Base-by-base conservation (phyloP, 2,329 filamentous ascomycete species). In the Dothistroma pini region DNA sequence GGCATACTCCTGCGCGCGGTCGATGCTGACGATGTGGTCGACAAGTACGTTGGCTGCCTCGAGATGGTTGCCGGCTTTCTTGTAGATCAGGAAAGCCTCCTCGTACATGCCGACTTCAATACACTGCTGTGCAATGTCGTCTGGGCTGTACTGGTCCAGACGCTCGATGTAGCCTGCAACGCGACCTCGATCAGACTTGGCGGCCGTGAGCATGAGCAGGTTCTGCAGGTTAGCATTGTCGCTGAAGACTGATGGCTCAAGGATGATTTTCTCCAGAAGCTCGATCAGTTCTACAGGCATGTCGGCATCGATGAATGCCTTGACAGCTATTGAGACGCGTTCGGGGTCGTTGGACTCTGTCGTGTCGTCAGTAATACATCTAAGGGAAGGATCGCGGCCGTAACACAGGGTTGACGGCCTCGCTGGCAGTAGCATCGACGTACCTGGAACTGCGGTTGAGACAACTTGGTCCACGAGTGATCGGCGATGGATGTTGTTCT, bases 161-260 rank as follows among this genome's bases (percentile, higher is more conserved):
- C 90, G 87, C 75, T 97, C 90, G 67, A 99, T 95, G 79, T 99
- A 99, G 74, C 93, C 90, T 86, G 96, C 96, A 60, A 99, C 87
- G 70, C 92, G 90, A 56, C 88, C 85, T 81, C 97, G 96, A 77
- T 99, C 96, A 12, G 95, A 93, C 81, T 97, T 97, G 69, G 92
- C 92, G 50, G 96, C 95, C 29, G 95, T 99, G 72, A 97, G 88
- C 82, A 99, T 91, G 63, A 99, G 86, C 62, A 99, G 80, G 77
- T 99, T 99, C 78, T 99, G 96, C 60, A 99, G 83, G 75, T 91
- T 97, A 72, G 91, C 86, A 77, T 99, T 99, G 79, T 99, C 96
- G 71, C 91, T 97, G 83, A 99, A 99, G 5, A 91, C 91, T 4
- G 93, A 96, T n/a, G 95, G 96, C 81, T 99, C 95, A n/a, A 99